Conservation (phyloP, 2,329 filamentous ascomycete genomes). For the Fusarium oxysporum region DNA sequence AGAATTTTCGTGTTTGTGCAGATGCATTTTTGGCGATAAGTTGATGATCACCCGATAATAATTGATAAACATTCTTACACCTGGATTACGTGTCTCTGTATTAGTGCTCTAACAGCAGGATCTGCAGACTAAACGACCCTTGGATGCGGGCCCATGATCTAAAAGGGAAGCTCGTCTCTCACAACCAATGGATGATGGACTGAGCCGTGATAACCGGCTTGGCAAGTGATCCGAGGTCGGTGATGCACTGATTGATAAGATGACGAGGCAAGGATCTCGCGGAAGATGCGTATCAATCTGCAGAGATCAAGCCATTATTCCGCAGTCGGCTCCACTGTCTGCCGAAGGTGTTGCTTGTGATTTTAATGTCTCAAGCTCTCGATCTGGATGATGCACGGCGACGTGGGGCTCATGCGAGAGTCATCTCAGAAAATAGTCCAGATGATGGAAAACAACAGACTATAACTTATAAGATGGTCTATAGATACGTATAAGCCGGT, state of each 20-base stretch:
- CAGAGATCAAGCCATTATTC: not conserved
- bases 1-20: not conserved
- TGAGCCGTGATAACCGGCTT: conserved; percentile 26
- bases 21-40: not conserved
- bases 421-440: accelerated
- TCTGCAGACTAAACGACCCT: not conserved
- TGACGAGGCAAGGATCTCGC: not conserved
- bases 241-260: conserved; percentile 32
- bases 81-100: accelerated
- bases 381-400: not conserved
- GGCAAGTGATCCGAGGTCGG: conserved; percentile 24
- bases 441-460: not conserved
- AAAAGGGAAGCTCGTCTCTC: conserved; percentile 9
- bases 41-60: not conserved
- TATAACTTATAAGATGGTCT: accelerated
- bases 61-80: not conserved
- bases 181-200: not conserved
- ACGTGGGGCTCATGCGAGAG: accelerated
- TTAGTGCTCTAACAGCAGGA: not conserved
- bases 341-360: not conserved
- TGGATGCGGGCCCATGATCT: not conserved
- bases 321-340: not conserved
- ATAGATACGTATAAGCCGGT: accelerated
- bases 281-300: conserved; percentile 3
- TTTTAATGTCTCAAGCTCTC: not conserved